phyloP scores from a whole-genome alignment of 148 eudicot genomes.

The Fallopia convolvulus region DNA sequence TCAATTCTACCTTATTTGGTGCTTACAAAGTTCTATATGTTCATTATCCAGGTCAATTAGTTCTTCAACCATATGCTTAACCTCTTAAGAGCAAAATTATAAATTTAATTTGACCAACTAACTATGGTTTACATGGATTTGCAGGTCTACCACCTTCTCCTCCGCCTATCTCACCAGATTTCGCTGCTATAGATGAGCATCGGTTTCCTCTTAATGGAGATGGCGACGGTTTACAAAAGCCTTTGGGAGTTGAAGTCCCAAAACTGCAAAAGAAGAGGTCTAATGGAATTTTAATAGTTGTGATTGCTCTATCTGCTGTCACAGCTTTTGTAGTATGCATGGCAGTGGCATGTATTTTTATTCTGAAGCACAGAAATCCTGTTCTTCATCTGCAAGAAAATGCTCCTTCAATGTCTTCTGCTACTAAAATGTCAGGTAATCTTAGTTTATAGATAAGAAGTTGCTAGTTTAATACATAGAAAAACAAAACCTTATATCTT shows the following conservation, averaged over 20 bases:
- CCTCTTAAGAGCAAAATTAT: neutral
- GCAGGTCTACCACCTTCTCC: slow-evolving; percentile 97
- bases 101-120: neutral
- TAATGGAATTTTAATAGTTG: slow-evolving; percentile 30
- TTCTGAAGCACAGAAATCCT: slow-evolving; percentile 36
- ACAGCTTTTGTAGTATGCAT: slow-evolving; percentile 53
- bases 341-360: slow-evolving; percentile 41
- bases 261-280: slow-evolving; percentile 31
- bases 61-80: neutral
- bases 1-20: slow-evolving; percentile 59
- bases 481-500: too few species aligned
- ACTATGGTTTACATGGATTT: slow-evolving; percentile 5
- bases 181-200: slow-evolving; percentile 34
- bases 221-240: slow-evolving; percentile 45
- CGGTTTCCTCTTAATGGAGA: slow-evolving; percentile 37
- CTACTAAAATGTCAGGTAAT: slow-evolving; percentile 54
- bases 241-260: slow-evolving; percentile 64
- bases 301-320: slow-evolving; percentile 53
- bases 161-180: slow-evolving; percentile 12
- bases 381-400: slow-evolving; percentile 17
- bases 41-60: slow-evolving; percentile 74
- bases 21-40: slow-evolving; percentile 68
- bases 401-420: slow-evolving; percentile 32
- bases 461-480: neutral
- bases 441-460: neutral